These are phyloP conservation scores for Schoenoplectus tabernaemontani DNA, from an alignment of 202 grass and related monocot genomes.

Conservation along the genomic window DNA sequence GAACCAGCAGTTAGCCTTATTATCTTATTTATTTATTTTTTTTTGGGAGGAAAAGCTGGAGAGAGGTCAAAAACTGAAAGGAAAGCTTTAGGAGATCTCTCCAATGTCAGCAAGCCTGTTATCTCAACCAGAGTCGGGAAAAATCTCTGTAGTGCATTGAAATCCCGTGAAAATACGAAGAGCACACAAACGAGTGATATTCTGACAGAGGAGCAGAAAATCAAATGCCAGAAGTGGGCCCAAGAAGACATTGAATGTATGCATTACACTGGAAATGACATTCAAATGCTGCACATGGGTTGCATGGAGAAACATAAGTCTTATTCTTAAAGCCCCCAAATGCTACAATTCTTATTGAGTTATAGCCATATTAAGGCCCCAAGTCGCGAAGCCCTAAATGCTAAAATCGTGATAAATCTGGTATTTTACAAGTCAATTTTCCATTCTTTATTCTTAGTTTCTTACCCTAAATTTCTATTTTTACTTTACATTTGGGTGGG, in stretches of 20 bases:
- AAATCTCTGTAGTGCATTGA: not conserved
- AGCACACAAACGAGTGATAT: not conserved
- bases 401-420: not conserved
- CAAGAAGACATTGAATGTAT: constrained; percentile 6
- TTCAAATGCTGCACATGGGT: not conserved
- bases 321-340: not conserved
- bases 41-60: constrained; percentile 18
- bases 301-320: constrained; percentile 14
- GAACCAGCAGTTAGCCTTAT: not conserved
- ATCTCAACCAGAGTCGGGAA: not conserved
- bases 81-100: constrained; percentile 18
- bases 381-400: not conserved
- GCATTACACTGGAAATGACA: constrained; percentile 18
- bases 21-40: not conserved
- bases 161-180: constrained; percentile 6
- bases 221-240: not conserved
- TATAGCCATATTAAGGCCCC: not conserved
- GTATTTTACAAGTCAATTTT: not conserved
- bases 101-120: constrained; percentile 4
- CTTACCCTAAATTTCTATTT: not conserved
- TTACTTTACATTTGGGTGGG: not conserved
- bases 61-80: not conserved
- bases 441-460: not conserved
- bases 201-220: not conserved
- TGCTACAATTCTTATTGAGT: not conserved